A percentile compares a stretch with the other conserved stretches of the same genome.
Conservation (phyloP, 2,329 filamentous ascomycete genomes). For the Trichoderma arundinaceum region DNA sequence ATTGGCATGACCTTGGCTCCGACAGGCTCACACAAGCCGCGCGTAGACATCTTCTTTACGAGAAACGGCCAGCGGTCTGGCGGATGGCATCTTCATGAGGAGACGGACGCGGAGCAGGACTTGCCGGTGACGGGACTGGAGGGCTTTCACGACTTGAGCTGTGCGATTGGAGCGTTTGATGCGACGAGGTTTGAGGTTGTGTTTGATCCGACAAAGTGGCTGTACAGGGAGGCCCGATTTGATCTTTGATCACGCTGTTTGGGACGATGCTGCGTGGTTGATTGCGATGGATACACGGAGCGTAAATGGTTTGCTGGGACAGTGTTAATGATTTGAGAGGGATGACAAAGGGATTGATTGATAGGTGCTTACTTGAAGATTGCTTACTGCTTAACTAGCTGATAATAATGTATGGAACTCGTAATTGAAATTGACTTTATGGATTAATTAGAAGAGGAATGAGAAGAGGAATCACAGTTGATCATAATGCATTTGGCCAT, state of each 20-base stretch:
- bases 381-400: neutral
- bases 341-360: neutral
- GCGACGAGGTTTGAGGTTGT: slow-evolving; percentile 70
- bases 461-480: no score
- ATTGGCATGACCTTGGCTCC: slow-evolving; percentile 69
- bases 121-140: slow-evolving; percentile 69
- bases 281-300: neutral
- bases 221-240: slow-evolving; percentile 47
- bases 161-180: slow-evolving; percentile 73
- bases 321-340: neutral
- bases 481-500: no score
- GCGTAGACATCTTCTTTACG: slow-evolving; percentile 66
- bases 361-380: neutral
- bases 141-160: slow-evolving; percentile 72
- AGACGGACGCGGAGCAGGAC: slow-evolving; percentile 68
- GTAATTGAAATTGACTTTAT: no score
- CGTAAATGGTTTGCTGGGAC: neutral
- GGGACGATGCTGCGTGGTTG: neutral
- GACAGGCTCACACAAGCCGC: slow-evolving; percentile 39
- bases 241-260: slow-evolving; percentile 28
- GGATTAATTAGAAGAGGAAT: no score
- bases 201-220: slow-evolving; percentile 65
- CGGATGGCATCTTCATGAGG: slow-evolving; percentile 76
- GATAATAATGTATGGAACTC: no score
- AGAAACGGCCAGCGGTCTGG: slow-evolving; percentile 64